phyloP scores from a whole-genome alignment of 2,329 filamentous ascomycete species.

The Akanthomyces lecanii region DNA sequence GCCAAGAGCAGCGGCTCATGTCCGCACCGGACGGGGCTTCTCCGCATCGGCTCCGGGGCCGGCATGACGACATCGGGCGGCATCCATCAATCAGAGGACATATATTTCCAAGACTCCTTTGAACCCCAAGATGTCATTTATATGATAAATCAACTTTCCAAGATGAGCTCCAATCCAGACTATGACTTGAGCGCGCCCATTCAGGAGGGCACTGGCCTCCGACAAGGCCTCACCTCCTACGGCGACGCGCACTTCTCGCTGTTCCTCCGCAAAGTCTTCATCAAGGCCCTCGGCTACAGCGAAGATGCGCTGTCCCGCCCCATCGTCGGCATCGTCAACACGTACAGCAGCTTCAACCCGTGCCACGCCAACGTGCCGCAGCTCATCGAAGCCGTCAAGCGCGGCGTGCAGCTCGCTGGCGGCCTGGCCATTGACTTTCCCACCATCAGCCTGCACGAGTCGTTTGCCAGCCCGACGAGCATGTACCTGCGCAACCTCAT shows the following conservation, averaged over 20 bases:
- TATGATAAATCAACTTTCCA: not conserved
- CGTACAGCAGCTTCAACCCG: slow-evolving; percentile 68
- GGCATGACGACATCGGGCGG: slow-evolving; percentile 1
- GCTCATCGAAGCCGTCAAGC: slow-evolving; percentile 65
- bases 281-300: slow-evolving; percentile 70
- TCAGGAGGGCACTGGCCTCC: slow-evolving; percentile 45
- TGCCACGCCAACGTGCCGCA: slow-evolving; percentile 70
- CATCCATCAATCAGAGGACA: slow-evolving; percentile 1
- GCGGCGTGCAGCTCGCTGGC: slow-evolving; percentile 63
- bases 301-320: slow-evolving; percentile 67
- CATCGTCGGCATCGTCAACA: slow-evolving; percentile 72
- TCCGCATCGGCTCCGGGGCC: slow-evolving; percentile 2
- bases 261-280: slow-evolving; percentile 71
- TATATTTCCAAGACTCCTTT: slow-evolving; percentile 9
- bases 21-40: slow-evolving; percentile 1
- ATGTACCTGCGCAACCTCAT: slow-evolving; percentile 73
- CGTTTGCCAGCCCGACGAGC: slow-evolving; percentile 65
- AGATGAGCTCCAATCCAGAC: slow-evolving; percentile 41
- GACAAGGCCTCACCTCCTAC: slow-evolving; percentile 63
- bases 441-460: slow-evolving; percentile 68
- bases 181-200: slow-evolving; percentile 58
- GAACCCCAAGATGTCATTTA: not conserved
- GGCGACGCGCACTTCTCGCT: slow-evolving; percentile 72
- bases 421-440: slow-evolving; percentile 69
- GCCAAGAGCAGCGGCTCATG: not conserved